Percentiles rank a stretch among this genome's conserved stretches.
phyloP scores from a whole-genome alignment of 768 basidiomycete species.

The Cyclocybe cylindracea region DNA sequence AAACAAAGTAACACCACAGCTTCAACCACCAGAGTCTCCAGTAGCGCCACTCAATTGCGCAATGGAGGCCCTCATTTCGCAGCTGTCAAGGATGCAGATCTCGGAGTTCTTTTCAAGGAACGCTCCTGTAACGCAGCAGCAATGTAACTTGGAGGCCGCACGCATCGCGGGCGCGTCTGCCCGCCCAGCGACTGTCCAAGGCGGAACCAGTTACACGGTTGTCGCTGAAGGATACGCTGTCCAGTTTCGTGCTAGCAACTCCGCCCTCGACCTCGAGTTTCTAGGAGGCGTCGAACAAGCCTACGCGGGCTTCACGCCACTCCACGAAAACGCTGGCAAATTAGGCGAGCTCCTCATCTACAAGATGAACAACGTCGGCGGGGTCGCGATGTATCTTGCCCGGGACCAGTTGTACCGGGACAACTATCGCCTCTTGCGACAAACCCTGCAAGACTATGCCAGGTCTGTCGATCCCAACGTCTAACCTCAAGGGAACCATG shows the following conservation, averaged over 20 bases:
- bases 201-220: constrained; percentile 8
- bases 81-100: neutral
- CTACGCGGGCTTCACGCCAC: constrained; percentile 6
- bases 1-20: no score
- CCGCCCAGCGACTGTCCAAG: constrained; percentile 1
- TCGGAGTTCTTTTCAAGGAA: neutral
- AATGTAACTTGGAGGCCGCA: constrained; percentile 1
- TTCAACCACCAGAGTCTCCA: no score
- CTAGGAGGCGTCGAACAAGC: constrained; percentile 2
- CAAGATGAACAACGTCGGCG: constrained; percentile 8
- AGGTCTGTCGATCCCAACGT: neutral
- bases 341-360: constrained; percentile 4
- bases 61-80: neutral
- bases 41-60: no score
- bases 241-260: constrained; percentile 3
- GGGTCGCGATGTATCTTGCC: constrained; percentile 11
- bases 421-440: neutral
- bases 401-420: constrained; percentile 1
- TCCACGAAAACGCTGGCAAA: neutral
- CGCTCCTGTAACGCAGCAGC: neutral
- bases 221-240: neutral
- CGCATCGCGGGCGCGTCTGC: neutral
- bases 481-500: neutral
- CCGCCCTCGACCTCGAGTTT: neutral
- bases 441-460: constrained; percentile 1